Conservation (phyloP, 495 filamentous ascomycete genomes). For the Hypomontagnella submonticulosa region DNA sequence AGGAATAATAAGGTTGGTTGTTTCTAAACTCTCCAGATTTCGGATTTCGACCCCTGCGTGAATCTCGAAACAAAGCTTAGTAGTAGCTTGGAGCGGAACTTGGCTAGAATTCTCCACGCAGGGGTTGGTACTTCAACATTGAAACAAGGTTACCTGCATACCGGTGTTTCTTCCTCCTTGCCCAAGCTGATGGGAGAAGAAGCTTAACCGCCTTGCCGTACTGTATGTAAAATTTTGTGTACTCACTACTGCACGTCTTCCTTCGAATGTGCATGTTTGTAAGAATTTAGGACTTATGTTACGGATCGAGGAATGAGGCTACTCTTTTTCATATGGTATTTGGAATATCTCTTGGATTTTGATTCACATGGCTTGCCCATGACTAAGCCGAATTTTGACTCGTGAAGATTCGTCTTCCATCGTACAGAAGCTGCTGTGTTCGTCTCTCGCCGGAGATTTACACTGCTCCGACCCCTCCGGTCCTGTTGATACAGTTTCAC, state of each 20-base stretch:
- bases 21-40: slow-evolving; percentile 21
- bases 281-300: slow-evolving; percentile 7
- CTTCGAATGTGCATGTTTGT: slow-evolving; percentile 1
- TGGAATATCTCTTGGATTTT: slow-evolving; percentile 20
- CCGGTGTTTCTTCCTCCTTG: slow-evolving; percentile 28
- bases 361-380: slow-evolving; percentile 16
- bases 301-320: slow-evolving; percentile 6
- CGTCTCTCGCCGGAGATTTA: slow-evolving; percentile 18
- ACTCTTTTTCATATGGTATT: slow-evolving; percentile 6
- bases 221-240: slow-evolving; percentile 6
- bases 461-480: slow-evolving; percentile 16
- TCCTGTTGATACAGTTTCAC: slow-evolving; percentile 34
- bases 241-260: background rate
- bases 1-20: slow-evolving; percentile 36
- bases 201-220: slow-evolving; percentile 15
- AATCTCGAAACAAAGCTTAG: slow-evolving; percentile 39
- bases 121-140: slow-evolving; percentile 28
- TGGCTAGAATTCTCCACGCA: slow-evolving; percentile 24
- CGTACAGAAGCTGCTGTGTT: slow-evolving; percentile 28
- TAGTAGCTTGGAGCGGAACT: slow-evolving; percentile 21
- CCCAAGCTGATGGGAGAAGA: slow-evolving; percentile 14
- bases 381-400: slow-evolving; percentile 19
- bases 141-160: slow-evolving; percentile 45
- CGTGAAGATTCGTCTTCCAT: slow-evolving; percentile 35
- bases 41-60: slow-evolving; percentile 34